Conservation (phyloP, 192 early-diverging fungal genomes). For the Thoreauomyces humboldtii region DNA sequence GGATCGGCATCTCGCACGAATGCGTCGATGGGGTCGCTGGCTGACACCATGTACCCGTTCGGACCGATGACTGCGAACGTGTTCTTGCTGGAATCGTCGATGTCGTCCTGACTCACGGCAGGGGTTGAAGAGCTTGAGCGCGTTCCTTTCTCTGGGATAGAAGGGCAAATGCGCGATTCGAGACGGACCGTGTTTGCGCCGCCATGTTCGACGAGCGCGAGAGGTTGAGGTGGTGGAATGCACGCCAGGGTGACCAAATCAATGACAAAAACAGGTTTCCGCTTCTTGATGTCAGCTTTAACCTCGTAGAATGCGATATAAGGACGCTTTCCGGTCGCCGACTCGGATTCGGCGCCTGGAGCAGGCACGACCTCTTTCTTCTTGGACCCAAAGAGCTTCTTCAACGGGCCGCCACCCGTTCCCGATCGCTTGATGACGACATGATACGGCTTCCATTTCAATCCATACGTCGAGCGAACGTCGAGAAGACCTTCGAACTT, state of each 20-base stretch:
- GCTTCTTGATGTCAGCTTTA: conserved; percentile 35
- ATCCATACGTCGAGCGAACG: conserved; percentile 31
- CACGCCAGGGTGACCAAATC: conserved; percentile 18
- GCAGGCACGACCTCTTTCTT: conserved; percentile 10
- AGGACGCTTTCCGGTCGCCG: conserved; percentile 16
- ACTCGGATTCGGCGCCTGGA: background rate
- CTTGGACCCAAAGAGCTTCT: conserved; percentile 37
- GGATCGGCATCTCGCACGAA: conserved; percentile 12
- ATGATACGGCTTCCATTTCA: conserved; percentile 34
- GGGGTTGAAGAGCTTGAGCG: background rate
- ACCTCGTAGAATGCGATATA: conserved; percentile 39
- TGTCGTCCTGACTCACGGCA: background rate
- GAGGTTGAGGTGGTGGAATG: conserved; percentile 22
- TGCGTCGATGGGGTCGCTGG: conserved; percentile 10
- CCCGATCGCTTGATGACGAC: conserved; percentile 34
- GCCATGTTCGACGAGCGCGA: conserved; percentile 5
- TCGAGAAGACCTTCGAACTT: conserved; percentile 37
- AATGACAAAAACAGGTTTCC: conserved; percentile 27
- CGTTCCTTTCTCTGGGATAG: background rate
- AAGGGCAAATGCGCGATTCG: conserved; percentile 3
- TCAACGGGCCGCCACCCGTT: conserved; percentile 11
- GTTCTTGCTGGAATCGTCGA: background rate
- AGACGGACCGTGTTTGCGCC: conserved; percentile 9
- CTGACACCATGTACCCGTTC: background rate
- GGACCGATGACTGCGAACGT: conserved; percentile 22